Base-by-base conservation (phyloP, 106 monocot genomes). In the Apostasia ramifera region DNA sequence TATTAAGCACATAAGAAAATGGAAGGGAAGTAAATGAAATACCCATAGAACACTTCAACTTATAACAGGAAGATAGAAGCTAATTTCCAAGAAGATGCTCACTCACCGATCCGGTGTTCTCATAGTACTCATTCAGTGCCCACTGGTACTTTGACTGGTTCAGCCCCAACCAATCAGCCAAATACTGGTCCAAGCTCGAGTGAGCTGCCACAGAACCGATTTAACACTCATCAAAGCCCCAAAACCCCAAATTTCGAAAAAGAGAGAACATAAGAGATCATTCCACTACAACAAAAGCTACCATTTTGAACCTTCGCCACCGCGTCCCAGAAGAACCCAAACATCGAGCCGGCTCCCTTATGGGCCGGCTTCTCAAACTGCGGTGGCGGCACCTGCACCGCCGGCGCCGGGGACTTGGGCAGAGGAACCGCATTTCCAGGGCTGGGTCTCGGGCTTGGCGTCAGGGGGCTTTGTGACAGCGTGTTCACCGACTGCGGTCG, bases 91-190 rank as follows among this genome's bases (percentile, higher is more conserved):
- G 52, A 72, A 67, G 9, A 73, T 39, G 3, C 44, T 59, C 67
- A 72, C 81, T 81, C 45, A 94, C 94, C 82, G 67, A 61, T 70
- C 59, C 76, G 2, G 76, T 87, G 81, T 55, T 84, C 70, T 90
- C 94, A 55, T 87, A 87, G 79, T 90, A 94, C 73, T 94, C 90
- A 62, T 90, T 87, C 68, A 94, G 68, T 1, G 94, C 94, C 94
- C 94, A 94, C 73, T 94, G 94, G 38, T 94, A 94, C 83, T 83
- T 90, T 4, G 90, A 94, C 69, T 94, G 94, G 66, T 94, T 74
- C 70, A 94, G 69, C 49, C 94, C 94, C 6, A 94, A 85, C 94
- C 89, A 90, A 47, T 83, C 78, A 47, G 94, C 84, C 63, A 94
- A 74, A 47, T 82, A 94, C 85, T 83, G 82, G 44, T 94, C 94